phyloP scores from a whole-genome alignment of 169 alveolate genomes.

The Eimeria maxima region DNA sequence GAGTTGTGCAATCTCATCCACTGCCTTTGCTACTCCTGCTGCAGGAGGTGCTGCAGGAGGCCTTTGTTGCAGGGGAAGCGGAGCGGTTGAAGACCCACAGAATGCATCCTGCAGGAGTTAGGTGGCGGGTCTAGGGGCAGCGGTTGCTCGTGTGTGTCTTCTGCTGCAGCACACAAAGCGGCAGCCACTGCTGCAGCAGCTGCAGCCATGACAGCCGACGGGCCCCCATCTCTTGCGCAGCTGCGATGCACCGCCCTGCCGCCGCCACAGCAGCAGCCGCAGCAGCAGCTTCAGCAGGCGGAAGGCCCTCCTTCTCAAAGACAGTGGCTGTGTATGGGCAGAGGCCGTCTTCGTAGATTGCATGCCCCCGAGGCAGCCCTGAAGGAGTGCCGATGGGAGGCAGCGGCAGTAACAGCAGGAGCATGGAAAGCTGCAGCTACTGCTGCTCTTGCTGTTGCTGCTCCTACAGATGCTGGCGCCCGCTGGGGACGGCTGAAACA shows the following conservation, averaged over 20 bases:
- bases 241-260: neutral
- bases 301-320: constrained; percentile 15
- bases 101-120: neutral
- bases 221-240: constrained; percentile 47
- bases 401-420: neutral
- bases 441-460: neutral
- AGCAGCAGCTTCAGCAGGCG: neutral
- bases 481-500: neutral
- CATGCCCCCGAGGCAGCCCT: constrained; percentile 48
- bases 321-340: constrained; percentile 23
- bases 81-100: neutral
- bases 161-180: neutral
- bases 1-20: neutral
- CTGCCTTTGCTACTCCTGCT: neutral
- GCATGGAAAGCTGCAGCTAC: neutral
- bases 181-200: constrained; percentile 8
- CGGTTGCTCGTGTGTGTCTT: neutral
- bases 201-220: constrained; percentile 29
- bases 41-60: neutral
- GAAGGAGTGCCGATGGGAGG: constrained; percentile 47
- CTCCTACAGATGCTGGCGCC: neutral
- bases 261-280: constrained; percentile 16
- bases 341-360: constrained; percentile 26
- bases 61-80: neutral
- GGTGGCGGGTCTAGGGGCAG: constrained; percentile 1